Conservation (phyloP, 2,329 filamentous ascomycete genomes). For the Cryphonectria naterciae region DNA sequence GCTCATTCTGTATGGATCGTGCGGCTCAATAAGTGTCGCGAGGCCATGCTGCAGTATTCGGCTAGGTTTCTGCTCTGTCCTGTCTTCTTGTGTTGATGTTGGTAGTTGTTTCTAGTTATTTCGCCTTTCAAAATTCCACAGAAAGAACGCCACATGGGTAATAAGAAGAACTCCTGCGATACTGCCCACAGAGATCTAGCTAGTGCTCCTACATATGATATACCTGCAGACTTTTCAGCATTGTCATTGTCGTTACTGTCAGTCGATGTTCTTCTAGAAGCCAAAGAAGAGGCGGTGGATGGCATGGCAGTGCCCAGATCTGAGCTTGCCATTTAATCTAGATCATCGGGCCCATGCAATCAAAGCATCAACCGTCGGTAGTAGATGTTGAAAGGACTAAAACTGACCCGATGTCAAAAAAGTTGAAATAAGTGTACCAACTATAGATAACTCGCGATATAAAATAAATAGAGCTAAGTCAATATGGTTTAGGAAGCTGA, state of each 20-base stretch:
- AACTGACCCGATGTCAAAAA: not conserved
- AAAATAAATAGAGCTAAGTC: not conserved
- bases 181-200: not conserved
- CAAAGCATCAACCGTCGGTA: not conserved
- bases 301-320: not conserved
- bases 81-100: not conserved
- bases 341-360: constrained; percentile 9
- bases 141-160: not conserved
- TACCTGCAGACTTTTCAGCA: not conserved
- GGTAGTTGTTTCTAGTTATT: not conserved
- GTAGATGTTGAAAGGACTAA: not conserved
- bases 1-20: not conserved
- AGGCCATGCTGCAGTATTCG: not conserved
- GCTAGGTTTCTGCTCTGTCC: not conserved
- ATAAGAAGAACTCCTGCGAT: not conserved
- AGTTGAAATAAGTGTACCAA: constrained; percentile 6
- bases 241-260: too few species aligned
- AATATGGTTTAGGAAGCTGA: not conserved
- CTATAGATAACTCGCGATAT: not conserved
- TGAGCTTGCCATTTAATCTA: constrained; percentile 16
- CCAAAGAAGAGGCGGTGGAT: not conserved
- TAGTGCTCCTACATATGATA: not conserved
- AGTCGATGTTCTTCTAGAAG: not conserved
- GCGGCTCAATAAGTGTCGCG: not conserved
- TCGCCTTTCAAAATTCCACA: not conserved